Evolutionary conservation across 2,329 filamentous ascomycete species (phyloP), one percentile per base, ranked within the genome.

Genomic region (Trichoderma polysporum): DNA sequence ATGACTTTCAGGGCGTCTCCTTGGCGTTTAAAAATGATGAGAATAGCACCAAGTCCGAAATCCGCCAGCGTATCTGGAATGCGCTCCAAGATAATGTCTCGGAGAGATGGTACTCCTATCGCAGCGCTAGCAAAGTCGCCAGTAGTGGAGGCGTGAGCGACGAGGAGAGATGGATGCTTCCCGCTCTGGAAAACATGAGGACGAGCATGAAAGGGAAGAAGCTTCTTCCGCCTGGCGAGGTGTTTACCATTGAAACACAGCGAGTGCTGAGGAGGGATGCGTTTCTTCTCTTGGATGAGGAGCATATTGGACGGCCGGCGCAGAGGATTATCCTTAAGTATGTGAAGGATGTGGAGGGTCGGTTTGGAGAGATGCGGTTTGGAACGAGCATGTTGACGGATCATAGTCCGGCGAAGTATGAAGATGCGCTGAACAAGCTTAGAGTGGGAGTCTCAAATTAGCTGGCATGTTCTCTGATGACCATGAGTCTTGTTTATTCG

Each of bases 321-420:
- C 88, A 86, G 50, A 82, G 90, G 60, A 86, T 91, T 47, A 86
- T 92, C 68, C 78, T 93, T 58, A 89, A 87, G 74, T 91, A 92
- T 68, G 84, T 94, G 13, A 80, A 86, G 66, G 88, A 93, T 75
- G 90, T 92, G 33, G 90, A 92, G 74, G 82, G 82, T 25, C 80
- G 86, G 62, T 93, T 93, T 75, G 82, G 86, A 31, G 91, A 93
- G 78, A 80, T 93, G 49, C 82, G 85, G 50, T 93, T 94, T 74
- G 89, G 88, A 5, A 86, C 88, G 27, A 88, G 89, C 54, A 92
- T 93, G 89, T 80, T 94, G 77, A 83, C 87, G 68, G 91, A 94
- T 75, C 91, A 94, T 74, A 92, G 87, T 70, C 91, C 91, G 3
- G 90, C 86, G 29, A 83, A 88, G 70, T 94, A 94, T 74, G 91